A percentile compares a stretch with the other conserved stretches of the same genome.
These are phyloP conservation scores for Carpinus fangiana DNA, from an alignment of 306 rosid genomes.

Conservation along the genomic window DNA sequence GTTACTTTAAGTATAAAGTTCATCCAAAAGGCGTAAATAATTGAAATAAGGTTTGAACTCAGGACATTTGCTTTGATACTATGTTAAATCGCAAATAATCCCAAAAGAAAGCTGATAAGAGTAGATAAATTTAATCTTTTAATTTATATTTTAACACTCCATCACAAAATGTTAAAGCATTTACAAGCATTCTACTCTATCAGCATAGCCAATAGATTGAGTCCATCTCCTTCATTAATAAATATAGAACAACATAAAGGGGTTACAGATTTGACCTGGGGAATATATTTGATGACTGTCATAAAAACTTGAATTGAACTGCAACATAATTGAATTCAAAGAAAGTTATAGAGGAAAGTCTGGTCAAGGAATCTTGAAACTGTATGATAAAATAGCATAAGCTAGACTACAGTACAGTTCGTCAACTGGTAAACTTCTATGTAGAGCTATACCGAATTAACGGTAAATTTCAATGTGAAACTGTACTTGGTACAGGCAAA, in stretches of 20 bases:
- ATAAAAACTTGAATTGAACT: slow-evolving; percentile 70
- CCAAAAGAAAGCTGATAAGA: too few relatives aligned
- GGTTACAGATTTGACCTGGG: slow-evolving; percentile 57
- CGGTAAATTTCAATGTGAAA: neutral
- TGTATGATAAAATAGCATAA: neutral
- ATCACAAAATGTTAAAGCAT: neutral
- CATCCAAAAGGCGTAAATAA: neutral
- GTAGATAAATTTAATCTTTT: too few relatives aligned
- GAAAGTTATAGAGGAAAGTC: slow-evolving; percentile 22
- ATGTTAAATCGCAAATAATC: too few relatives aligned
- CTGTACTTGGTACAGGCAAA: neutral
- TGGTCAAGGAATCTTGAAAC: neutral
- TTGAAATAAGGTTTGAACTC: too few relatives aligned
- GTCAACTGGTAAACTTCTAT: neutral
- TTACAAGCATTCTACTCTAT: neutral
- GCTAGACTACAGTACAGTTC: neutral
- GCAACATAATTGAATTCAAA: slow-evolving; percentile 31
- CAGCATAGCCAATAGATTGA: neutral
- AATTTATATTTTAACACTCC: neutral
- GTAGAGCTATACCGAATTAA: neutral
- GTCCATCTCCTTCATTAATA: neutral
- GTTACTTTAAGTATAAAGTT: neutral
- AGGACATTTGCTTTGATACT: too few relatives aligned
- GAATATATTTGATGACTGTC: slow-evolving; percentile 66
- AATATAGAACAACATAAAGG: neutral